Evolutionary conservation across 345 rosid species (phyloP).

Genomic region (Corchorus capsularis): DNA sequence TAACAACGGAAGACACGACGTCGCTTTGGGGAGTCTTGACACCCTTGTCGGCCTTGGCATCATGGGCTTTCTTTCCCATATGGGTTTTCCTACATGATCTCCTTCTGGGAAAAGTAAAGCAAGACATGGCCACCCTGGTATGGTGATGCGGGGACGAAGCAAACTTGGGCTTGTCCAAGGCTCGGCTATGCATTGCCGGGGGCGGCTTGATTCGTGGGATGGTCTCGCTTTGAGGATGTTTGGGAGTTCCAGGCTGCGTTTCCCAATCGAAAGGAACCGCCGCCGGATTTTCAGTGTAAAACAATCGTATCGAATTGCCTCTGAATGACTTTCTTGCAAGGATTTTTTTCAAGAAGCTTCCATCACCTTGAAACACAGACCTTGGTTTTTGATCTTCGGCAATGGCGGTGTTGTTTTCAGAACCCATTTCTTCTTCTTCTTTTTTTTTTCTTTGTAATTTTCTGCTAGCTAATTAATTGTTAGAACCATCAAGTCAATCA

Average conservation of each 20-base stretch:
- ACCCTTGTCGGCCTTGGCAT: too few species aligned
- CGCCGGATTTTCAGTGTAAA: conserved; percentile 10
- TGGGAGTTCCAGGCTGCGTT: conserved; percentile 41
- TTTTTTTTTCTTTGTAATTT: not conserved
- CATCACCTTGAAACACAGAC: not conserved
- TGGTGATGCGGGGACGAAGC: not conserved
- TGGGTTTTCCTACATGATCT: too few species aligned
- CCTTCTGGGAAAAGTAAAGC: not conserved
- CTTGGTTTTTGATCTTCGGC: not conserved
- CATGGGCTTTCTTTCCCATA: too few species aligned
- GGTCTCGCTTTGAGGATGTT: conserved; percentile 7
- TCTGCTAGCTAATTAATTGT: too few species aligned
- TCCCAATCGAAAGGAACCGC: conserved; percentile 56
- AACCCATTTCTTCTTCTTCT: not conserved
- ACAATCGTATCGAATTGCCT: not conserved
- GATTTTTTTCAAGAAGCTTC: not conserved
- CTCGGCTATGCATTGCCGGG: not conserved
- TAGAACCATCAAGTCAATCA: not conserved
- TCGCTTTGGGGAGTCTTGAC: not conserved
- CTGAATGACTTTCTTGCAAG: not conserved
- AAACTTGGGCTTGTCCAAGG: not conserved
- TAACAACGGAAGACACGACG: not conserved
- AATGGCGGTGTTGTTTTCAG: not conserved
- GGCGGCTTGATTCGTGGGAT: not conserved
- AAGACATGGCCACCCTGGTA: not conserved